A percentile compares a stretch with the other conserved stretches of the same genome.
These are phyloP conservation scores for Ogataea degrootiae DNA, from an alignment of 805 yeast genomes.

Conservation along the genomic window DNA sequence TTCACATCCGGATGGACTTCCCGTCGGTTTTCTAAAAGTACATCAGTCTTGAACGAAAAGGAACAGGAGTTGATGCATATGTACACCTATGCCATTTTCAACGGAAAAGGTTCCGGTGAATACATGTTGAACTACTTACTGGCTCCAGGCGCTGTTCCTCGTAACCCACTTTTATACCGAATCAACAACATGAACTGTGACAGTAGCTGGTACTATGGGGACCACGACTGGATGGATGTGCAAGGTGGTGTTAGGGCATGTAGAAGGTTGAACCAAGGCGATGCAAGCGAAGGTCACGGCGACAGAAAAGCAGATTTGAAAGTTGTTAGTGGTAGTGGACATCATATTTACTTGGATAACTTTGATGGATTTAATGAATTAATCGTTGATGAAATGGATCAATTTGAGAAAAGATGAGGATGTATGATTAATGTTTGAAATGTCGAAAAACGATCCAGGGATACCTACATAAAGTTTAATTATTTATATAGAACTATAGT, in stretches of 20 bases:
- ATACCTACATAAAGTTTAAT: too few species aligned
- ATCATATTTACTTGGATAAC: constrained; percentile 76
- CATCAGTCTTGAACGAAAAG: constrained; percentile 29
- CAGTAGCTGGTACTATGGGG: constrained; percentile 83
- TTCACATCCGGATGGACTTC: constrained; percentile 87
- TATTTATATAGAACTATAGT: too few species aligned
- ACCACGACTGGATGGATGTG: constrained; percentile 59
- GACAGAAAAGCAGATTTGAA: constrained; percentile 15
- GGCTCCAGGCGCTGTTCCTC: constrained; percentile 88
- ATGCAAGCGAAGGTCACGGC: too few species aligned
- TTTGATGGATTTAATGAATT: constrained; percentile 46
- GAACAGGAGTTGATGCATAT: constrained; percentile 59
- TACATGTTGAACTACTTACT: constrained; percentile 78
- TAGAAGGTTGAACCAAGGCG: constrained; percentile 29
- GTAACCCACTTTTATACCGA: constrained; percentile 61
- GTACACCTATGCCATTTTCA: constrained; percentile 81
- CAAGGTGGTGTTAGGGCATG: constrained; percentile 42
- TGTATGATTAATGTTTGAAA: background rate
- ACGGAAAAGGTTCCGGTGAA: constrained; percentile 88
- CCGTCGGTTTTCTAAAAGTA: constrained; percentile 61
- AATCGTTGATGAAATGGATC: constrained; percentile 48
- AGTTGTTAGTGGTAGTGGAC: constrained; percentile 57
- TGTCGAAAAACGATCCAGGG: too few species aligned
- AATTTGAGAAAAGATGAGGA: constrained; percentile 5
- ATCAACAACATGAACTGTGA: constrained; percentile 52